Conservation (phyloP, 805 yeast species). For the Lachancea fermentati region DNA sequence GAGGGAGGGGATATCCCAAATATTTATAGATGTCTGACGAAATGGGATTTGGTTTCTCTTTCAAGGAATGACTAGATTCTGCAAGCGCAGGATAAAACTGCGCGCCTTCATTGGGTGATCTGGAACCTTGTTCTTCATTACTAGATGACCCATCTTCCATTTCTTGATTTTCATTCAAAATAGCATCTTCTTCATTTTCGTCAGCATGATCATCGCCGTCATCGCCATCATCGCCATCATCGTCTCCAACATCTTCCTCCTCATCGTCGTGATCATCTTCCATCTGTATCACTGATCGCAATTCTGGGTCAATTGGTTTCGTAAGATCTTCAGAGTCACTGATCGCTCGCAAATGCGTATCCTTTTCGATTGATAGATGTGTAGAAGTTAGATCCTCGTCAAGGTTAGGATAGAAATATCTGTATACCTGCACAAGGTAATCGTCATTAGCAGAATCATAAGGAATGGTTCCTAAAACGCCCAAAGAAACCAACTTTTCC, state of each 20-base stretch:
- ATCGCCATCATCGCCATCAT: constrained; percentile 13
- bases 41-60: constrained; percentile 17
- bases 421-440: constrained; percentile 27
- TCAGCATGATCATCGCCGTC: constrained; percentile 11
- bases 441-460: constrained; percentile 28
- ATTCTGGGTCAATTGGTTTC: constrained; percentile 8
- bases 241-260: constrained; percentile 11
- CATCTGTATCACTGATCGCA: constrained; percentile 1
- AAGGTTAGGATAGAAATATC: constrained; percentile 26
- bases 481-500: constrained; percentile 27
- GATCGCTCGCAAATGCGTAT: constrained; percentile 6
- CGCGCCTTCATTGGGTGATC: constrained; percentile 8
- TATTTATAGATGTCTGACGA: constrained; percentile 22
- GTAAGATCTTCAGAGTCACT: constrained; percentile 5
- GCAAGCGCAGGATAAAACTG: constrained; percentile 14
- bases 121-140: constrained; percentile 7
- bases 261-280: constrained; percentile 11
- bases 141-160: constrained; percentile 10
- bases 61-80: constrained; percentile 9
- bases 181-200: constrained; percentile 2
- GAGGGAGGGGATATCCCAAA: constrained; percentile 27
- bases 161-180: constrained; percentile 2
- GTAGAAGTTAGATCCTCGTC: constrained; percentile 1
- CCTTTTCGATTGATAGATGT: no score
- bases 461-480: constrained; percentile 31